A percentile compares a stretch with the other conserved stretches of the same genome.
These are phyloP conservation scores for Termitomyces sp. DNA, from an alignment of 768 basidiomycete species.

Conservation along the genomic window DNA sequence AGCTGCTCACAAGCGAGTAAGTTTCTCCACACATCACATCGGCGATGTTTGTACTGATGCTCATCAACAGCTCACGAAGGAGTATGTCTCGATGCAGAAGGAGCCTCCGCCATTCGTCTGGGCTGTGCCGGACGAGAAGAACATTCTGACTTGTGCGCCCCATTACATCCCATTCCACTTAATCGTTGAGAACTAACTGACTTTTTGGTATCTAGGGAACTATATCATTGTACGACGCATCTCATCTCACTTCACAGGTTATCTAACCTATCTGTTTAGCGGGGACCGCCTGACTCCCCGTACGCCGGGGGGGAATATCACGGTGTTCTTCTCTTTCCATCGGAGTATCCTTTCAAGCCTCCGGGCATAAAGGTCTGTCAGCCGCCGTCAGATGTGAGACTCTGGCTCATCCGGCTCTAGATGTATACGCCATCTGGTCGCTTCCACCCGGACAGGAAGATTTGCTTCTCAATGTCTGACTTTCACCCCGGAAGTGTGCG, in stretches of 20 bases:
- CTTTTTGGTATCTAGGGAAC: slow-evolving; percentile 62
- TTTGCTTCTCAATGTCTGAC: slow-evolving; percentile 98
- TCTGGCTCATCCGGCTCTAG: slow-evolving; percentile 31
- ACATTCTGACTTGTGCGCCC: slow-evolving; percentile 86
- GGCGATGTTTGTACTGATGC: neutral
- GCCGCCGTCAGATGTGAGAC: neutral
- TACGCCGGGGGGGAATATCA: slow-evolving; percentile 93
- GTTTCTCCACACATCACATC: slow-evolving; percentile 7
- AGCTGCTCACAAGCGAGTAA: slow-evolving; percentile 81
- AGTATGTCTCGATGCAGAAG: slow-evolving; percentile 88
- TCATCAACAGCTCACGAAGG: slow-evolving; percentile 68
- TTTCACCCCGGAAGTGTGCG: slow-evolving; percentile 86
- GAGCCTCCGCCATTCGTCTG: slow-evolving; percentile 95
- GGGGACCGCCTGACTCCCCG: slow-evolving; percentile 91
- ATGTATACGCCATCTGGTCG: slow-evolving; percentile 90
- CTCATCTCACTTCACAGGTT: slow-evolving; percentile 5
- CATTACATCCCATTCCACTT: neutral
- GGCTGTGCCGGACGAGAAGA: slow-evolving; percentile 96
- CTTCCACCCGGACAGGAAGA: slow-evolving; percentile 90
- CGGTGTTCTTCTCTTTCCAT: slow-evolving; percentile 85
- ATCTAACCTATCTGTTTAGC: slow-evolving; percentile 38
- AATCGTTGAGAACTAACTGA: neutral
- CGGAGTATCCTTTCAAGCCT: slow-evolving; percentile 95
- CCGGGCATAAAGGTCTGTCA: slow-evolving; percentile 86
- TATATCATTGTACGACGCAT: slow-evolving; percentile 74